Conservation (phyloP, 2,329 filamentous ascomycete genomes). For the Volutella citrinella region DNA sequence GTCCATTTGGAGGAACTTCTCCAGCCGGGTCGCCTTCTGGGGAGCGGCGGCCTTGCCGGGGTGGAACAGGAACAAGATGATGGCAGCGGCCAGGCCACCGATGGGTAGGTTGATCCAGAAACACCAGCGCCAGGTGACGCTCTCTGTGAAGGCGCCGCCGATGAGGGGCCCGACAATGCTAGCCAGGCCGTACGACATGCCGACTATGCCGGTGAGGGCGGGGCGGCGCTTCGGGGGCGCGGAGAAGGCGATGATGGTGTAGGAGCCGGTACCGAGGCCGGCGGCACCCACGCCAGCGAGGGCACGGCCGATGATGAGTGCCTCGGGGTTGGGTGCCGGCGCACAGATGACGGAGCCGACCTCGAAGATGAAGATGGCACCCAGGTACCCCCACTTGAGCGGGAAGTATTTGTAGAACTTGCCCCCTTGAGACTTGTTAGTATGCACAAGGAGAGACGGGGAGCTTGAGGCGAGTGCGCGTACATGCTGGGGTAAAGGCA, state of each 20-base stretch:
- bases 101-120: too few relatives aligned
- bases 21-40: constrained; percentile 31
- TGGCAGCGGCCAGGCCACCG: constrained; percentile 30
- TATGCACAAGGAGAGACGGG: constrained; percentile 1
- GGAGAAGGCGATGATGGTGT: constrained; percentile 48
- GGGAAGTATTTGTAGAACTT: constrained; percentile 52
- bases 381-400: constrained; percentile 48
- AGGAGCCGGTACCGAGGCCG: constrained; percentile 46
- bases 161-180: constrained; percentile 35
- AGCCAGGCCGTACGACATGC: constrained; percentile 34
- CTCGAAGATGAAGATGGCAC: constrained; percentile 50
- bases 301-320: constrained; percentile 51
- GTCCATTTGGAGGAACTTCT: constrained; percentile 49
- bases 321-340: constrained; percentile 42
- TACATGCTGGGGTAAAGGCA: constrained; percentile 42
- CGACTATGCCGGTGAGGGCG: constrained; percentile 37
- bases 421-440: constrained; percentile 35
- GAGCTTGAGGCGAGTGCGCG: constrained; percentile 10
- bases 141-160: constrained; percentile 36
- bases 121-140: too few relatives aligned
- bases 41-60: constrained; percentile 38
- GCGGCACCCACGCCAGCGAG: constrained; percentile 46
- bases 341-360: constrained; percentile 51
- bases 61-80: constrained; percentile 41
- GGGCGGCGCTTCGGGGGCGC: constrained; percentile 34